Evolutionary conservation across 768 basidiomycete species (phyloP).

Genomic region (Psilocybe azurescens): DNA sequence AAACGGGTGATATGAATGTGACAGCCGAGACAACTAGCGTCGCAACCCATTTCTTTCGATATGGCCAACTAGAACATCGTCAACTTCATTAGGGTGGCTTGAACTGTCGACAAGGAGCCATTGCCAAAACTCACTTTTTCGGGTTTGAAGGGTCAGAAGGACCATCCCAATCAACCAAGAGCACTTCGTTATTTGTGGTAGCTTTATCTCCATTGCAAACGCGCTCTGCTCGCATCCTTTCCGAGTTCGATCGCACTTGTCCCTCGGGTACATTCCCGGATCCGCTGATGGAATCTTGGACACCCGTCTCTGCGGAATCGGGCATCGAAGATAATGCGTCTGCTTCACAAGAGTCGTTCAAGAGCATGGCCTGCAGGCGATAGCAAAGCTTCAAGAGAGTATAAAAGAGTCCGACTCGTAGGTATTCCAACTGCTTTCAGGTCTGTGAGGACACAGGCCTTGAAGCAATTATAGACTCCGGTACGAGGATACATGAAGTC

Average conservation of each 20-base stretch:
- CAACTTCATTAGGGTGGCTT: background rate
- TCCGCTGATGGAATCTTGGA: too few relatives aligned
- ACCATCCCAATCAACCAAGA: conserved; percentile 66
- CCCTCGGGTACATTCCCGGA: background rate
- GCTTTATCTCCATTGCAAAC: background rate
- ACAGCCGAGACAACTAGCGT: conserved; percentile 68
- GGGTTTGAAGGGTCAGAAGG: conserved; percentile 63
- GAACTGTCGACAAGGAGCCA: background rate
- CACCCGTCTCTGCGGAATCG: too few relatives aligned
- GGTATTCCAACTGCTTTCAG: too few relatives aligned
- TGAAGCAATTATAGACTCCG: too few relatives aligned
- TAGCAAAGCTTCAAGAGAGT: too few relatives aligned
- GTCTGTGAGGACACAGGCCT: too few relatives aligned
- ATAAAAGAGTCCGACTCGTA: too few relatives aligned
- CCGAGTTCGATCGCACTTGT: too few relatives aligned
- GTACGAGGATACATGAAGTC: too few relatives aligned
- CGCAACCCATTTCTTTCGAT: conserved; percentile 64
- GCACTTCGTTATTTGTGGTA: conserved; percentile 12
- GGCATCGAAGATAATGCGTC: too few relatives aligned
- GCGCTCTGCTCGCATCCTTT: background rate
- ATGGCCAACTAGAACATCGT: conserved; percentile 54
- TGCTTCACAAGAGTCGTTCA: too few relatives aligned
- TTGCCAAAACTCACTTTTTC: conserved; percentile 47
- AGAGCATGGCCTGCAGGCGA: too few relatives aligned
- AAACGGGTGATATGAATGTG: conserved; percentile 70